Evolutionary conservation across 1,139 yeast species (phyloP), one percentile per base, ranked within the genome.

Genomic region (Candida sp.): DNA sequence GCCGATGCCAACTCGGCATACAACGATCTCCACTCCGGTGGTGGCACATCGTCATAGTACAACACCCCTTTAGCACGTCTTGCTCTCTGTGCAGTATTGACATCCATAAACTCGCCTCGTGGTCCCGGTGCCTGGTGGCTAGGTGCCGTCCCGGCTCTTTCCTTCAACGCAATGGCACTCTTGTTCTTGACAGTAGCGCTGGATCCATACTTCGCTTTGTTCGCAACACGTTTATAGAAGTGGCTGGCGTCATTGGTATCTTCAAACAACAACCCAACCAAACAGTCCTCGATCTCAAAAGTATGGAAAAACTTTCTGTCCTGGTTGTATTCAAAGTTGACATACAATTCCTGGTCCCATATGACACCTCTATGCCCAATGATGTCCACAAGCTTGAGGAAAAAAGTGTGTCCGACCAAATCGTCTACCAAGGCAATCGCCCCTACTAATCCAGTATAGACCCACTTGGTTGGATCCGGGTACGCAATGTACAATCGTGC

Each of bases 311-410:
- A 94, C 47, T 96, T 86, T 27, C 99, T 81, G 67, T 94, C 99
- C 69, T 94, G 98, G 65, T 89, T 83, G 69, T 94, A 94, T 58
- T 86, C 88, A 66, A 94, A 92, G 61, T 90, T 88, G 7, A 91
- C 86, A 65, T 90, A 94, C 46, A 94, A 70, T 67, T 94, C 99
- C 68, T 94, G 99, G 68, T 94, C 99, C 99, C 99, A 94, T 0
- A 94, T 58, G 1, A 94, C 96, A 22, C 98, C 98, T 40, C 90
- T 76, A 56, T 84, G 83, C 8, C 96, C 96, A 40, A 77, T 67
- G 41, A 94, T 84, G 63, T 94, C 99, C 8, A 94, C 96, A 52
- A 94, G 67, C 66, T 94, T 94, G 48, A 94, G 77, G 67, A 92
- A 94, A 66, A 89, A 93, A 0, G 98, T 91, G 69, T 93, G 94